Conservation (phyloP, 2,329 filamentous ascomycete genomes). For the Penicillium palitans region DNA sequence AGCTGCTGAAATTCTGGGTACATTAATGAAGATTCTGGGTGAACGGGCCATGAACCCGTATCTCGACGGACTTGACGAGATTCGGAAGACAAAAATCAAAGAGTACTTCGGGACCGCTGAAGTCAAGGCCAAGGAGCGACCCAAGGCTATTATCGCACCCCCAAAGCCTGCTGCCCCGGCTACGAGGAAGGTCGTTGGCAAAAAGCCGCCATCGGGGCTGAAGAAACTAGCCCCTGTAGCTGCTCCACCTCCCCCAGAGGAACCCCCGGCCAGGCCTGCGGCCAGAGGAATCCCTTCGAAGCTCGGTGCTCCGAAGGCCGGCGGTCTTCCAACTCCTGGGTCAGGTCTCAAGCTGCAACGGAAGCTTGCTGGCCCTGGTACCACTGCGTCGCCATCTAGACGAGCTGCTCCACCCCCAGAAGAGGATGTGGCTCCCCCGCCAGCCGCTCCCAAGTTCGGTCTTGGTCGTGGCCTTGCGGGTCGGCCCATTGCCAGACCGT, state of each 20-base stretch:
- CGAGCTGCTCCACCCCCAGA: slow-evolving; percentile 47
- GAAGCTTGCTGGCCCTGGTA: slow-evolving; percentile 45
- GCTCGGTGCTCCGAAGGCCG: slow-evolving; percentile 44
- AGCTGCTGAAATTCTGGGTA: slow-evolving; percentile 88
- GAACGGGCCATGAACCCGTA: slow-evolving; percentile 93
- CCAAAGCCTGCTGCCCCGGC: slow-evolving; percentile 60
- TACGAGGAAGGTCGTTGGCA: slow-evolving; percentile 57
- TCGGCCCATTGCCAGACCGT: slow-evolving; percentile 77
- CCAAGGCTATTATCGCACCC: slow-evolving; percentile 68
- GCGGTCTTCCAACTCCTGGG: slow-evolving; percentile 44
- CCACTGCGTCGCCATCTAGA: slow-evolving; percentile 43
- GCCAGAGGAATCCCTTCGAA: slow-evolving; percentile 47
- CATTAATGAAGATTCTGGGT: slow-evolving; percentile 97
- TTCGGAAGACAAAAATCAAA: slow-evolving; percentile 92
- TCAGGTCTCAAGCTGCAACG: slow-evolving; percentile 46
- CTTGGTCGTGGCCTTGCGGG: slow-evolving; percentile 77
- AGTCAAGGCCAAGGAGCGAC: slow-evolving; percentile 88
- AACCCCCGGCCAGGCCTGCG: slow-evolving; percentile 48
- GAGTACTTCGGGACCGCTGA: slow-evolving; percentile 82
- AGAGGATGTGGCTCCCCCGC: slow-evolving; percentile 46
- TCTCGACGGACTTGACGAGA: slow-evolving; percentile 89
- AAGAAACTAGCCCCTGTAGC: slow-evolving; percentile 52
- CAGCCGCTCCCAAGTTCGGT: slow-evolving; percentile 57
- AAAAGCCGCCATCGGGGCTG: slow-evolving; percentile 51
- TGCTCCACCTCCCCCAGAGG: slow-evolving; percentile 19